Evolutionary conservation across 768 basidiomycete species (phyloP).

Genomic region (Amanita exitialis): DNA sequence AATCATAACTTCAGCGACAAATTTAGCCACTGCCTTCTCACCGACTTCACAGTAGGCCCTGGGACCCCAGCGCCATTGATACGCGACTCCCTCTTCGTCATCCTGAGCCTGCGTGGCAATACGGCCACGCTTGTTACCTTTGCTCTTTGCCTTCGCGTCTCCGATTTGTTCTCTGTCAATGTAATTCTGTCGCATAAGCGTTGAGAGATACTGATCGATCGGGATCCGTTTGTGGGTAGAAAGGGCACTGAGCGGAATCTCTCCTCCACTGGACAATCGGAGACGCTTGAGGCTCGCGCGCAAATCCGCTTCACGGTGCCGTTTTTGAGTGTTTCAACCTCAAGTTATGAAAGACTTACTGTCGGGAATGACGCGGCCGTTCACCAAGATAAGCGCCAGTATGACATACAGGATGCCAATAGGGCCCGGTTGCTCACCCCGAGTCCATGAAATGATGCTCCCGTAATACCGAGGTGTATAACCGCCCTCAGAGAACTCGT

Average conservation of each 20-base stretch:
- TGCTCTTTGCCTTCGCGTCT: conserved; percentile 26
- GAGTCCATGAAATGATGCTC: conserved; percentile 66
- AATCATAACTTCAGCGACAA: conserved; percentile 77
- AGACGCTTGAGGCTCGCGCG: conserved; percentile 61
- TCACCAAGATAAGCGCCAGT: conserved; percentile 76
- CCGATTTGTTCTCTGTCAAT: conserved; percentile 58
- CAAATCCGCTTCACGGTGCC: conserved; percentile 48
- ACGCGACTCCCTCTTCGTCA: conserved; percentile 27
- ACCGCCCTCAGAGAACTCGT: conserved; percentile 13
- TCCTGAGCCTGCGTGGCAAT: conserved; percentile 30
- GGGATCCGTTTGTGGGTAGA: conserved; percentile 40
- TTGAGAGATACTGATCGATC: conserved; percentile 57
- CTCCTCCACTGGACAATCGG: conserved; percentile 37
- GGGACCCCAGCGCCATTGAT: conserved; percentile 84
- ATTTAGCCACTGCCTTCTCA: conserved; percentile 62
- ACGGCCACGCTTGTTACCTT: conserved; percentile 43
- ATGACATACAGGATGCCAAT: conserved; percentile 76
- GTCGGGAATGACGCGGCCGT: conserved; percentile 65
- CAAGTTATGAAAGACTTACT: conserved; percentile 33
- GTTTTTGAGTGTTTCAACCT: not conserved
- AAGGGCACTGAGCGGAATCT: conserved; percentile 41
- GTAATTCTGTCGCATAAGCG: conserved; percentile 63
- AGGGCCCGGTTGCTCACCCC: conserved; percentile 52
- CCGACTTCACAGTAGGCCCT: conserved; percentile 77
- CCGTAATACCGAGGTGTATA: conserved; percentile 40